A percentile compares a stretch with the other conserved stretches of the same genome.
Evolutionary conservation across 345 rosid species (phyloP).

Genomic region (Cardamine chenopodiifolia): DNA sequence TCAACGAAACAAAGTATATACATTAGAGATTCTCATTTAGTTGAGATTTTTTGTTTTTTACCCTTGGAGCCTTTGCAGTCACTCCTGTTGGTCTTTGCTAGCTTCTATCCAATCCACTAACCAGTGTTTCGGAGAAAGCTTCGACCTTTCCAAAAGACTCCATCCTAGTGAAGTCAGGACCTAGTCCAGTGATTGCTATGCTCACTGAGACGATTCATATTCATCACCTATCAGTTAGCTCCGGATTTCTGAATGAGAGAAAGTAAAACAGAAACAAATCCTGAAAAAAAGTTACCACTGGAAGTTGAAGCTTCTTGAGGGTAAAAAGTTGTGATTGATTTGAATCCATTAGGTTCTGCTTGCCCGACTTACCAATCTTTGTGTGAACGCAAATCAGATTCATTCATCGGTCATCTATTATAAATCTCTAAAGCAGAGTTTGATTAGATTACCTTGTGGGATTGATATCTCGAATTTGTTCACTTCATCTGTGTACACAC

Average conservation of each 20-base stretch:
- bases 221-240: conserved; percentile 5
- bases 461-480: conserved; percentile 83
- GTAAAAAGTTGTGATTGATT: conserved; percentile 84
- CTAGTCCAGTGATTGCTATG: conserved; percentile 66
- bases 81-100: conserved; percentile 91
- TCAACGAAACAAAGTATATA: conserved; percentile 21
- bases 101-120: conserved; percentile 91
- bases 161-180: conserved; percentile 86
- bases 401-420: background rate
- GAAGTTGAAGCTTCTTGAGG: conserved; percentile 63
- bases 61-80: conserved; percentile 76
- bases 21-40: background rate
- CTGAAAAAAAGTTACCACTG: conserved; percentile 53
- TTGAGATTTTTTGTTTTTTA: conserved; percentile 25
- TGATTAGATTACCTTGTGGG: conserved; percentile 63
- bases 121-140: conserved; percentile 86
- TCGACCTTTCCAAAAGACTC: conserved; percentile 96
- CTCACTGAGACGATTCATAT: conserved; percentile 35
- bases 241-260: background rate
- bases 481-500: conserved; percentile 62
- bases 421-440: conserved; percentile 4
- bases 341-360: conserved; percentile 78
- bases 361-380: conserved; percentile 75
- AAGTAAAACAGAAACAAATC: background rate
- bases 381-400: conserved; percentile 6